Conservation (phyloP, 192 early-diverging fungal species). For the Entomortierella beljakovae region DNA sequence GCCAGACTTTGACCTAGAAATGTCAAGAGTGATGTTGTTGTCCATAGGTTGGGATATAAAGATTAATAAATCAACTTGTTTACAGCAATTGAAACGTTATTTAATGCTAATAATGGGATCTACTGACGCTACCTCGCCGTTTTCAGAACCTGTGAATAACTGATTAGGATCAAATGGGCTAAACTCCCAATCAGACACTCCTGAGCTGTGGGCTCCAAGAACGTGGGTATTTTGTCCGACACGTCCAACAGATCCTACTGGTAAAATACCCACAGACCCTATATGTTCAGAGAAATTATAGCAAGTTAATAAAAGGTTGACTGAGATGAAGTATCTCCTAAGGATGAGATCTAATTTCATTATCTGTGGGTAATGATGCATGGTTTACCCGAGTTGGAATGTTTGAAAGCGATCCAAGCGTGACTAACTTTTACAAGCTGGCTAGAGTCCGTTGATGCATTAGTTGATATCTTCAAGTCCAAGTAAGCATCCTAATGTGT, state of each 20-base stretch:
- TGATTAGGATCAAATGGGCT: slow-evolving; percentile 55
- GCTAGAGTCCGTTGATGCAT: slow-evolving; percentile 33
- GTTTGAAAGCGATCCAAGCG: slow-evolving; percentile 49
- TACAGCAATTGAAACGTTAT: no score
- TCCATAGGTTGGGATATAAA: no score
- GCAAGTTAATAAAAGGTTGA: no score
- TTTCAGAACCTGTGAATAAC: slow-evolving; percentile 59
- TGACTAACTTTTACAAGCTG: slow-evolving; percentile 43
- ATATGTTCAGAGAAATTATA: no score
- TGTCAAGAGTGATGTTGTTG: no score
- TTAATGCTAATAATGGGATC: background rate
- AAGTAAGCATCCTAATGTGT: slow-evolving; percentile 34
- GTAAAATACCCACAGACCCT: slow-evolving; percentile 38
- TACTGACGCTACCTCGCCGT: slow-evolving; percentile 48
- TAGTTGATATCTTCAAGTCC: slow-evolving; percentile 31
- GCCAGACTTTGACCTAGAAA: slow-evolving; percentile 62
- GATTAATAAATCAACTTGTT: no score
- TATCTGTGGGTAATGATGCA: background rate
- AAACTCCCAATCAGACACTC: slow-evolving; percentile 62
- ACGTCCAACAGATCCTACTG: slow-evolving; percentile 26
- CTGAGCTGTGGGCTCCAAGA: slow-evolving; percentile 57
- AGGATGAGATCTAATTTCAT: no score
- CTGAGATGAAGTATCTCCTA: no score
- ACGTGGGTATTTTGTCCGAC: slow-evolving; percentile 24
- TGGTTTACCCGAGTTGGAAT: slow-evolving; percentile 26